Evolutionary conservation across 495 filamentous ascomycete genomes (phyloP), one percentile per base, ranked within the genome.

Genomic region (Tuber melanosporum): DNA sequence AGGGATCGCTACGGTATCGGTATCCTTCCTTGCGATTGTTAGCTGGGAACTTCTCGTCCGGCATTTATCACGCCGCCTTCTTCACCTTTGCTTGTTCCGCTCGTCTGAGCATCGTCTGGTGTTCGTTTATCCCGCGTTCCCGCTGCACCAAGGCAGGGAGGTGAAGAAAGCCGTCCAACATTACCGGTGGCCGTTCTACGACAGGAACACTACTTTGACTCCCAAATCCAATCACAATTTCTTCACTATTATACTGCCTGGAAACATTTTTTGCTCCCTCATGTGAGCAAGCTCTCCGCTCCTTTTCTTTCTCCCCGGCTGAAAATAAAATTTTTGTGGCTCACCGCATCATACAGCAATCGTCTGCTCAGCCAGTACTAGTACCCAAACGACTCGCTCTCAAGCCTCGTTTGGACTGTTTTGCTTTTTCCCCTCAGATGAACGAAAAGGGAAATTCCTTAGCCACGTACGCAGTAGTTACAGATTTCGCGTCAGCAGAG

Each of bases 241-340:
- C 52, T 26, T 62, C n/a, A 26, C 26, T 62, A 12, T 62, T 9
- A n/a, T 32, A n/a, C 14, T 26, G 26, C 26, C 52, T 26, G 12
- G 52, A n/a, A 62, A 14, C n/a, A 32, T 62, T 62, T 14, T 14
- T 32, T 14, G 52, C 22, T 12, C 12, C 49, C n/a, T 62, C 52
- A 62, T 62, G 52, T 62, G 12, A 62, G 52, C 52, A 62, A 62
- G 52, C 52, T 62, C 49, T 57, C 52, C 52, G n/a, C 49, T 12
- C 22, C 49, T n/a, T n/a, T 52, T n/a, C 9, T n/a, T n/a, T 47
- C 20, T 49, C 20, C 4, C 7, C 5, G 52, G 5, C 22, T 10
- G 52, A 32, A 26, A 26, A 62, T 32, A n/a, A n/a, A 4, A 32
- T 62, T 62, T 62, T 62, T 3, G 22, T 62, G n/a, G 52, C 52